phyloP scores from a whole-genome alignment of 345 rosid genomes.

The Salix arbutifolia region DNA sequence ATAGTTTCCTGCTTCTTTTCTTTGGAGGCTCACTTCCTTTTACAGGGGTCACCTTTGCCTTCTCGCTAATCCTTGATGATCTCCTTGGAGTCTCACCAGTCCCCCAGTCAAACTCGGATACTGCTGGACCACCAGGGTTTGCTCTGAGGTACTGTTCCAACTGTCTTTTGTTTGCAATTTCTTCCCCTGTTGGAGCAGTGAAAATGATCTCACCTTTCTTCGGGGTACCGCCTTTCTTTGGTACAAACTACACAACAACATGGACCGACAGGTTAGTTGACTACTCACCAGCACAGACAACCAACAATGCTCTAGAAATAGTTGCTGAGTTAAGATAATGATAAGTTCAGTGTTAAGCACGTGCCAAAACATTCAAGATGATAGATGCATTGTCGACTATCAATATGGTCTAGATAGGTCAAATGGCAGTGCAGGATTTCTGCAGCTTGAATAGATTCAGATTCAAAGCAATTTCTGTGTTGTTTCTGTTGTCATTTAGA shows the following conservation, averaged over 20 bases:
- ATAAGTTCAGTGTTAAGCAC: not conserved
- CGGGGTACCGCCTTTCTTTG: slow-evolving; percentile 15
- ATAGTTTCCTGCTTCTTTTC: slow-evolving; percentile 23
- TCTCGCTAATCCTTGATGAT: slow-evolving; percentile 28
- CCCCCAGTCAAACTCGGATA: slow-evolving; percentile 32
- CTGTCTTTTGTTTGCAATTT: slow-evolving; percentile 26
- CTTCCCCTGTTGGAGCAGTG: slow-evolving; percentile 33
- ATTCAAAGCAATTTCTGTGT: not conserved
- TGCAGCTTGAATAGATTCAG: not conserved
- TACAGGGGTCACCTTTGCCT: slow-evolving; percentile 18
- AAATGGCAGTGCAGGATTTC: not conserved
- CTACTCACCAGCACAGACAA: not conserved
- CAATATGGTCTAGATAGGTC: not conserved
- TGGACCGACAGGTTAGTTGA: slow-evolving; percentile 1
- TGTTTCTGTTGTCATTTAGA: not conserved
- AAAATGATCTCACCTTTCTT: slow-evolving; percentile 27
- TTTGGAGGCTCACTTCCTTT: slow-evolving; percentile 16
- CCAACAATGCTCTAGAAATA: not conserved
- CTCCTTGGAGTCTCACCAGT: slow-evolving; percentile 37
- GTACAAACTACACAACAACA: slow-evolving; percentile 9
- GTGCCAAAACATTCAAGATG: not conserved
- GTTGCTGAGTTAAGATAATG: not conserved
- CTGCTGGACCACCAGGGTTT: slow-evolving; percentile 29
- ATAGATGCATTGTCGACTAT: not conserved
- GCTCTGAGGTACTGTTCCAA: slow-evolving; percentile 34